These are phyloP conservation scores for Colletotrichum nymphaeae DNA, from an alignment of 2,329 filamentous ascomycete species.

Conservation along the genomic window DNA sequence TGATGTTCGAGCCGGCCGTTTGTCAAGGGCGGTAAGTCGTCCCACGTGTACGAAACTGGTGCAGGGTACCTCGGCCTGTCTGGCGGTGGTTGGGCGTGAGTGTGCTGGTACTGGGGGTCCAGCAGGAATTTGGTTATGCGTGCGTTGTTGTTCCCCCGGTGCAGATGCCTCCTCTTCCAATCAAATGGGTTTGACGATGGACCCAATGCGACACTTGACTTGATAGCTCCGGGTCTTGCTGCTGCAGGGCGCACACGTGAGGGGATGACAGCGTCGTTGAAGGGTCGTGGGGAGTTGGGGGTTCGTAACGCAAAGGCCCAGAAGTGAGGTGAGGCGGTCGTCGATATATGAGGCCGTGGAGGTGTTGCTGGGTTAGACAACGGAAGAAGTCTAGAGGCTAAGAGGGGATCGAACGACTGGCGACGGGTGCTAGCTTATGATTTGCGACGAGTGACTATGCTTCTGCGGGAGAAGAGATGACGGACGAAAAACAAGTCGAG, in stretches of 20 bases:
- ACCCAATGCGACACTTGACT: constrained; percentile 27
- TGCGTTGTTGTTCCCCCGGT: constrained; percentile 33
- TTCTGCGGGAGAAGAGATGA: constrained; percentile 2
- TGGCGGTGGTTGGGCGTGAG: constrained; percentile 34
- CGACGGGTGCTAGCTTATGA: constrained; percentile 2
- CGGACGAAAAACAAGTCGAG: background rate
- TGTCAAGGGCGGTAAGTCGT: constrained; percentile 34
- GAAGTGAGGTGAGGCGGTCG: constrained; percentile 17
- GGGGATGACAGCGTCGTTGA: constrained; percentile 21
- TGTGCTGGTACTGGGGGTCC: constrained; percentile 18
- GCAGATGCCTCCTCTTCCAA: constrained; percentile 34
- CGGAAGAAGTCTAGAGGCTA: background rate
- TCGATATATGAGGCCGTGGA: constrained; percentile 29
- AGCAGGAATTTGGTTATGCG: constrained; percentile 32
- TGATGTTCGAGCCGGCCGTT: constrained; percentile 1
- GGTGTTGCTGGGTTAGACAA: constrained; percentile 19
- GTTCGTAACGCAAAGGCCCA: constrained; percentile 9
- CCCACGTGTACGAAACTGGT: constrained; percentile 32
- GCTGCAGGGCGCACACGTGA: constrained; percentile 32
- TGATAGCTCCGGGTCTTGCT: constrained; percentile 19
- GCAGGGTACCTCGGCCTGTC: constrained; percentile 27
- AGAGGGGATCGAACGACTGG: background rate
- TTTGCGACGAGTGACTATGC: constrained; percentile 1
- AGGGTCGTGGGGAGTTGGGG: background rate
- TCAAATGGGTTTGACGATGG: constrained; percentile 8